A percentile compares a stretch with the other conserved stretches of the same genome.
These are phyloP conservation scores for Chrysanthemum lavandulifolium DNA, from an alignment of 129 eudicot species.

Conservation along the genomic window DNA sequence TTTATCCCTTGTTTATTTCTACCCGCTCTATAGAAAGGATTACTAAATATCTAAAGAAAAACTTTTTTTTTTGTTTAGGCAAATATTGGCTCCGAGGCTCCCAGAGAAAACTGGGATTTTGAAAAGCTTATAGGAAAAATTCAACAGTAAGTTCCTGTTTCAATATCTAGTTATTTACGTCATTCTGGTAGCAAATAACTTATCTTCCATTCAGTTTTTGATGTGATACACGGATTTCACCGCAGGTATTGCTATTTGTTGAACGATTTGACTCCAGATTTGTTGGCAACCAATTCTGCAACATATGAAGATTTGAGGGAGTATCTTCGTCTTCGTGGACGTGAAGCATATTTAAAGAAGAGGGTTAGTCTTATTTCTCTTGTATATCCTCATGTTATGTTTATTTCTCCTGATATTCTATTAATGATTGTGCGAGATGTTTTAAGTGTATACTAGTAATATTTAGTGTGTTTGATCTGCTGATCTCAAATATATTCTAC, in stretches of 20 bases:
- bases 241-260: constrained; percentile 93
- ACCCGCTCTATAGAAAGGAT: too few relatives aligned
- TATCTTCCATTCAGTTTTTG: not conserved
- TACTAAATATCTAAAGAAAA: too few relatives aligned
- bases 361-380: constrained; percentile 41
- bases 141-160: constrained; percentile 64
- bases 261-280: constrained; percentile 82
- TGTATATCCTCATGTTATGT: not conserved
- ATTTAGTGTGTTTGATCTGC: too few relatives aligned
- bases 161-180: constrained; percentile 19
- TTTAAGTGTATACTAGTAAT: too few relatives aligned
- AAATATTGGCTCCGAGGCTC: constrained; percentile 92
- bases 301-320: constrained; percentile 67
- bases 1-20: too few relatives aligned
- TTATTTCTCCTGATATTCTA: not conserved
- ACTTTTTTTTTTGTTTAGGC: constrained; percentile 47
- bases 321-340: constrained; percentile 84
- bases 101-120: constrained; percentile 95
- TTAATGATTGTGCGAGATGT: not conserved
- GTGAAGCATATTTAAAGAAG: constrained; percentile 91
- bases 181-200: not conserved
- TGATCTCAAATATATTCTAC: too few relatives aligned
- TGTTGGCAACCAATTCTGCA: constrained; percentile 54
- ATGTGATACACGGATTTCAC: not conserved
- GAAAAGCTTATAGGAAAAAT: constrained; percentile 83